phyloP scores from a whole-genome alignment of 164 flowering plant species.

The Chimonanthus praecox region DNA sequence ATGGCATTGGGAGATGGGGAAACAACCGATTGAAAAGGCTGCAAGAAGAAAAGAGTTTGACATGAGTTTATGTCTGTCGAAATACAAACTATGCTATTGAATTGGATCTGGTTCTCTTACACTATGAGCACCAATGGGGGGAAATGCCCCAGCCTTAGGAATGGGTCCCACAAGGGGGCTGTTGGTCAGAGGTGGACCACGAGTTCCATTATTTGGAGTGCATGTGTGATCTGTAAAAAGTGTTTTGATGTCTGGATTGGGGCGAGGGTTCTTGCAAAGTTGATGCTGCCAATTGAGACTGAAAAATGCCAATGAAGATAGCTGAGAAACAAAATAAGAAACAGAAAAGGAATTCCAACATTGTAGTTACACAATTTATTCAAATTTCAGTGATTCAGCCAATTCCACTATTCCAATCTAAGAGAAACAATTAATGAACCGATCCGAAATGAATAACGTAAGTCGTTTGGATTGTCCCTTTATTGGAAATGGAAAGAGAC shows the following conservation, averaged over 20 bases:
- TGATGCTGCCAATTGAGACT: constrained; percentile 23
- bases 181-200: constrained; percentile 12
- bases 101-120: constrained; percentile 5
- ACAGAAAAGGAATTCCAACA: neutral
- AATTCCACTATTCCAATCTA: neutral
- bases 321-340: neutral
- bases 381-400: neutral
- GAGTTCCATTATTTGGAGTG: constrained; percentile 14
- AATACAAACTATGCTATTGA: neutral
- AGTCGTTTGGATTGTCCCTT: too few species aligned
- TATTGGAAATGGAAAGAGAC: too few species aligned
- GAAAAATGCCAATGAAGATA: constrained; percentile 2
- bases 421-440: neutral
- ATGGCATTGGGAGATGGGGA: constrained; percentile 14
- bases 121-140: constrained; percentile 16
- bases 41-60: neutral
- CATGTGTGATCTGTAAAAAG: constrained; percentile 18
- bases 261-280: constrained; percentile 19
- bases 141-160: constrained; percentile 18
- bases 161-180: constrained; percentile 16
- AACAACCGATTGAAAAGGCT: constrained; percentile 19
- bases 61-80: neutral
- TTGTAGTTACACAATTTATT: neutral
- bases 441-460: too few species aligned
- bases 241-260: constrained; percentile 17